Evolutionary conservation across 1,284 basidiomycete genomes (phyloP).

Genomic region (Chondrostereum purpureum): DNA sequence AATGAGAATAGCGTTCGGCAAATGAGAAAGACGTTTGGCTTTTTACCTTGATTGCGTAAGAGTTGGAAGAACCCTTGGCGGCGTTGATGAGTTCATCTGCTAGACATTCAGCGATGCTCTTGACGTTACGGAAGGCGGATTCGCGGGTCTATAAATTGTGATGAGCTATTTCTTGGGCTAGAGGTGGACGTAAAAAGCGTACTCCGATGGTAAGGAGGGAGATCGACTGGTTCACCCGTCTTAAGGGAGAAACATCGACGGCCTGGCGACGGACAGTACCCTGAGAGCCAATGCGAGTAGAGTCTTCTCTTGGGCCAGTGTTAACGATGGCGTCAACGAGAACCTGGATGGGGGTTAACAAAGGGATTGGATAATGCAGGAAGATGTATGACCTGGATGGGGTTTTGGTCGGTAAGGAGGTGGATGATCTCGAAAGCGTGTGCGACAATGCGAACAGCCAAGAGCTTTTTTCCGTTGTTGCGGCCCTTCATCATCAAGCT

Average conservation of each 20-base stretch:
- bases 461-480: slow-evolving; percentile 99
- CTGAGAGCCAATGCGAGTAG: slow-evolving; percentile 99
- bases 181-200: slow-evolving; percentile 34
- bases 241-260: slow-evolving; percentile 98
- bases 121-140: slow-evolving; percentile 99
- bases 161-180: slow-evolving; percentile 2
- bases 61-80: slow-evolving; percentile 99
- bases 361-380: not conserved
- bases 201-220: slow-evolving; percentile 94
- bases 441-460: slow-evolving; percentile 98
- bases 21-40: slow-evolving; percentile 14
- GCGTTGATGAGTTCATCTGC: slow-evolving; percentile 99
- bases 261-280: slow-evolving; percentile 99
- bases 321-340: slow-evolving; percentile 99
- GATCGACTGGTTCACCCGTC: slow-evolving; percentile 97
- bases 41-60: slow-evolving; percentile 94
- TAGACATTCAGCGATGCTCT: slow-evolving; percentile 97
- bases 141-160: slow-evolving; percentile 75
- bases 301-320: slow-evolving; percentile 99
- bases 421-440: slow-evolving; percentile 99
- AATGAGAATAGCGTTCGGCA: slow-evolving; percentile 6
- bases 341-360: slow-evolving; percentile 36
- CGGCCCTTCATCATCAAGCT: slow-evolving; percentile 99
- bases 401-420: slow-evolving; percentile 99
- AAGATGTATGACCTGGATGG: slow-evolving; percentile 76